Evolutionary conservation across 2,329 filamentous ascomycete species (phyloP).

Genomic region (Raffaelea arxii): DNA sequence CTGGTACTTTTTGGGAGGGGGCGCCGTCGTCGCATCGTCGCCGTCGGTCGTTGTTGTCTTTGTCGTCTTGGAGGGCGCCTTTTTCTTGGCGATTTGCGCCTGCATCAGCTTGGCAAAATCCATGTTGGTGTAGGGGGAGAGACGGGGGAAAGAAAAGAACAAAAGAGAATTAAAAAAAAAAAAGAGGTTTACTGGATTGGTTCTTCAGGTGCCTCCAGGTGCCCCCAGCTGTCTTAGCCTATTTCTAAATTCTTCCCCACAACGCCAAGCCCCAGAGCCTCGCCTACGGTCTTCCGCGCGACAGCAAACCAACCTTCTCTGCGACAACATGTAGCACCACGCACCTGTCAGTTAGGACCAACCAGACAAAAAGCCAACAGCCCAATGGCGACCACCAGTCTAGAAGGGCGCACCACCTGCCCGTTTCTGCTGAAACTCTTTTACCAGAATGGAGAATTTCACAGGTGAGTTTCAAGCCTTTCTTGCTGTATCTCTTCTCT

Average conservation of each 20-base stretch:
- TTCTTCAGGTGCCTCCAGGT: too few relatives aligned
- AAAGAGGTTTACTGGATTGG: too few relatives aligned
- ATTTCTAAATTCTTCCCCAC: too few relatives aligned
- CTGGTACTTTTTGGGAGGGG: conserved; percentile 55
- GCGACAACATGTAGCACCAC: conserved; percentile 7
- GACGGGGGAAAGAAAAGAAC: too few relatives aligned
- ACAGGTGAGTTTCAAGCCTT: conserved; percentile 40
- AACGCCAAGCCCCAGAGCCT: neutral
- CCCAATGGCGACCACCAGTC: conserved; percentile 5
- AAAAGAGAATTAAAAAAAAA: too few relatives aligned
- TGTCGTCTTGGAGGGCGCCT: conserved; percentile 31
- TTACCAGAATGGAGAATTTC: conserved; percentile 65
- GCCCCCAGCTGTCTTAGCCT: too few relatives aligned
- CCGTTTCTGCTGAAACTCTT: conserved; percentile 83
- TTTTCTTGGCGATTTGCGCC: conserved; percentile 80
- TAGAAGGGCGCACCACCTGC: conserved; percentile 36
- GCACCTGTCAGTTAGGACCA: too few relatives aligned
- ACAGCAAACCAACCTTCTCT: neutral
- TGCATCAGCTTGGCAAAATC: conserved; percentile 93
- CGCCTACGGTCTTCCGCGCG: neutral
- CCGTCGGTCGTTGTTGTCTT: neutral
- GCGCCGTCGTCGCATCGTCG: conserved; percentile 23
- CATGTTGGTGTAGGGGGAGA: too few relatives aligned
- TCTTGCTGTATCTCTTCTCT: neutral
- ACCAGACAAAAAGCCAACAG: neutral